phyloP scores from a whole-genome alignment of 2,329 filamentous ascomycete species.

The Colletotrichum echinochloae region DNA sequence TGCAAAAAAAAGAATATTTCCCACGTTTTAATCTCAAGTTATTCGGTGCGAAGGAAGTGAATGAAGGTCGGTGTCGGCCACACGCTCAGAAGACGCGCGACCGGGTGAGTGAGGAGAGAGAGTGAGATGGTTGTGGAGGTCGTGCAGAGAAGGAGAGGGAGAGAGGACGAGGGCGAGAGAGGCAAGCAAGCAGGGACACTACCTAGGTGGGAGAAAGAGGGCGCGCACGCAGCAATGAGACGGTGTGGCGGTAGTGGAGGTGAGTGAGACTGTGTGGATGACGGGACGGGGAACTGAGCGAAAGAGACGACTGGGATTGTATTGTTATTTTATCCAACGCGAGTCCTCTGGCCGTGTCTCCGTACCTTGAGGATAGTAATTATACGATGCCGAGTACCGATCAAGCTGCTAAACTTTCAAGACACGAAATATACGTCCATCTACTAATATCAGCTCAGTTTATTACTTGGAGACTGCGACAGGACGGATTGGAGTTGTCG shows the following conservation, averaged over 20 bases:
- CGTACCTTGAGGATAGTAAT: too few species aligned
- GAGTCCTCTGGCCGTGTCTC: not conserved
- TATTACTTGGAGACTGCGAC: not conserved
- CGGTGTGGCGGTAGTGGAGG: slow-evolving; percentile 19
- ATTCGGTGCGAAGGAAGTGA: not conserved
- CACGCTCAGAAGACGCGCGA: not conserved
- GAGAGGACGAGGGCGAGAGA: slow-evolving; percentile 8
- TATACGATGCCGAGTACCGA: not conserved
- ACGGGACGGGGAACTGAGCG: slow-evolving; percentile 17
- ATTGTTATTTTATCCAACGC: not conserved
- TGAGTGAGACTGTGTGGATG: slow-evolving; percentile 20
- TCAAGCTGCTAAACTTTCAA: not conserved
- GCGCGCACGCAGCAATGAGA: slow-evolving; percentile 18
- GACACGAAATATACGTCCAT: not conserved
- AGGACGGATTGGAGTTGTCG: not conserved
- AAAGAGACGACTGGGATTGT: slow-evolving; percentile 9
- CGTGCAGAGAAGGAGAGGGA: slow-evolving; percentile 2
- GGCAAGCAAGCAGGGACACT: slow-evolving; percentile 1
- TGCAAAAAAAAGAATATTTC: not conserved
- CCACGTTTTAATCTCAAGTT: not conserved
- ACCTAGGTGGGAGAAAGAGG: slow-evolving; percentile 11
- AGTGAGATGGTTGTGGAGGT: not conserved
- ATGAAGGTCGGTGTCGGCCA: not conserved
- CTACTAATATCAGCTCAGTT: too few species aligned
- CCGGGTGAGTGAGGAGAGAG: slow-evolving; percentile 10